Base-by-base conservation (phyloP, 2,329 filamentous ascomycete species). In the Alternaria sp. region DNA sequence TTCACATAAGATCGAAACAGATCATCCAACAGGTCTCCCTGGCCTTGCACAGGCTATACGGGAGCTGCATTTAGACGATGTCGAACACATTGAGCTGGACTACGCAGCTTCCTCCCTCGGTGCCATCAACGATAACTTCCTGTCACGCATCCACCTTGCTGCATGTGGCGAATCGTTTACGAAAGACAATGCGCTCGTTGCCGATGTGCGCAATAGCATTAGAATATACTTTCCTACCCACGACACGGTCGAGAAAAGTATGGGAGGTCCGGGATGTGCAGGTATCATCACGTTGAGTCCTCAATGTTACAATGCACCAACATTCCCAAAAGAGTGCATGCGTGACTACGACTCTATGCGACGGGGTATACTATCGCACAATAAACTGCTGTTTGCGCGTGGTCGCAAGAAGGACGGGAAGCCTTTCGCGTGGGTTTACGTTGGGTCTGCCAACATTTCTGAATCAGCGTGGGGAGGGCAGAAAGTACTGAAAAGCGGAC, bases 401-500 rank as follows among this genome's bases (percentile, higher is more conserved):
- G 76, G 76, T 11, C 64, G 59, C 36, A 69, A 63, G 16, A 69
- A 56, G 24, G 69, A 77, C 60, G 61, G 63, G 42, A 63, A 55
- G 63, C 80, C 80, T 24, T 76, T 80, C 41, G 88, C 88, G 5
- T 98, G 92, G 90, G 90, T 86, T 2, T 98, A 98, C 73, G 81
- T 97, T 38, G 95, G 95, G 16, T 96, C 92, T 69, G 92, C 93
- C 7, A 99, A 99, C 79, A 80, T 97, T 28, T 96, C 93, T 0
- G 93, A 97, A 78, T 94, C 91, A 75, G 95, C 95, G 30, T 99
- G 95, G 94, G 95, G 94, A 22, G 88, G 88, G 47, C 79, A 97
- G 30, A 87, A 89, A 54, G 88, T 89, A 71, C 90, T 96, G 70
- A 88, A 85, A 67, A 79, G 76, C 7, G 90, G 87, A 3, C 89